Evolutionary conservation across 352 stramenopile genomes (phyloP).

Genomic region (Pythium sukuiense): DNA sequence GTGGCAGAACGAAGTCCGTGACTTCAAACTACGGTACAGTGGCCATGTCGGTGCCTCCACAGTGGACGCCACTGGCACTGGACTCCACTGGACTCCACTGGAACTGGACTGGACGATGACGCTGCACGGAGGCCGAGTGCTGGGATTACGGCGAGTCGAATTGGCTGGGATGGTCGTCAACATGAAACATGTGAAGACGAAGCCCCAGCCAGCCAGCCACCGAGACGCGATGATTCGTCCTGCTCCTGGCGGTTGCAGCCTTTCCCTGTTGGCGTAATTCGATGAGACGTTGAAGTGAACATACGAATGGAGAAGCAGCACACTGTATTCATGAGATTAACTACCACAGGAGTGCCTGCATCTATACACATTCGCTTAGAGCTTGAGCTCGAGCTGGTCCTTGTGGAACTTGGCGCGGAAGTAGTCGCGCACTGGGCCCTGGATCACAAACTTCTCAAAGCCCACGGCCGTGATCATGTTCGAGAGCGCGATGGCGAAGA

Average conservation of each 20-base stretch:
- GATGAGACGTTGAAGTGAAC: too few relatives aligned
- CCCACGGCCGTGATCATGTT: slow-evolving; percentile 55
- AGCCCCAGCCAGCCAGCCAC: not conserved
- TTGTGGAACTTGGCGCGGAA: slow-evolving; percentile 68
- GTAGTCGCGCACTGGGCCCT: slow-evolving; percentile 64
- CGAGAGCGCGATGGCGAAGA: slow-evolving; percentile 57
- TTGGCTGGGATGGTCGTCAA: not conserved
- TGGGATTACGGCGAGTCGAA: not conserved
- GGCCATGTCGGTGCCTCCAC: too few relatives aligned
- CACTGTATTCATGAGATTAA: not conserved
- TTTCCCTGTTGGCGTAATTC: too few relatives aligned
- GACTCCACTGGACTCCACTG: too few relatives aligned
- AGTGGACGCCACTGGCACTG: too few relatives aligned
- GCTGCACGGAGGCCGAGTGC: too few relatives aligned
- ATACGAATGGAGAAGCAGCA: not conserved
- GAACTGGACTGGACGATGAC: too few relatives aligned
- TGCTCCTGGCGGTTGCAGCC: too few relatives aligned
- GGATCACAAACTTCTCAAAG: slow-evolving; percentile 67
- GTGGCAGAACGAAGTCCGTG: too few relatives aligned
- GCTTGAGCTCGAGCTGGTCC: slow-evolving; percentile 56
- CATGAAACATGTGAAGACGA: not conserved
- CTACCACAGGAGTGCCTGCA: not conserved
- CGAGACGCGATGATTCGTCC: not conserved
- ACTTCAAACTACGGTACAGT: too few relatives aligned
- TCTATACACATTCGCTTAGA: slow-evolving; percentile 36